These are phyloP conservation scores for Nitzschia sp. DNA, from an alignment of 108 stramenopile genomes.

Conservation along the genomic window DNA sequence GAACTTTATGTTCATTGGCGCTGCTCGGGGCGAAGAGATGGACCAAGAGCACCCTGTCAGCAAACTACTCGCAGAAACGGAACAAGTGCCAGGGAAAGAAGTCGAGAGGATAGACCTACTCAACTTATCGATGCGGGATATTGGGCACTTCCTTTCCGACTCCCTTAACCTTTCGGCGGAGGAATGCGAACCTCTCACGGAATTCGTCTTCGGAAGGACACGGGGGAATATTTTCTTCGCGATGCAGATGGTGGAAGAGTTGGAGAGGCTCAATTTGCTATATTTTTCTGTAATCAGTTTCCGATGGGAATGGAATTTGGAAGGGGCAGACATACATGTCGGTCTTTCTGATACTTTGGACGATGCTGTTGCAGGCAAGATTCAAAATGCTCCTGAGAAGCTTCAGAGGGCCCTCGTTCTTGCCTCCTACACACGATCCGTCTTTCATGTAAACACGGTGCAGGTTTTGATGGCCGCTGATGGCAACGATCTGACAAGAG, in stretches of 20 bases:
- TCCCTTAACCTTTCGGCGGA: constrained; percentile 14
- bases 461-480: constrained; percentile 19
- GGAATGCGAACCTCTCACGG: constrained; percentile 14
- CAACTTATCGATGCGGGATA: constrained; percentile 23
- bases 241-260: constrained; percentile 44
- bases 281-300: constrained; percentile 46
- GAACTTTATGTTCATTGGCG: constrained; percentile 32
- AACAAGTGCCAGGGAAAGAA: constrained; percentile 3
- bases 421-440: constrained; percentile 49
- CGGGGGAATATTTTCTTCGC: constrained; percentile 43
- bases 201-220: constrained; percentile 31
- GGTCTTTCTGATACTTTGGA: constrained; percentile 30
- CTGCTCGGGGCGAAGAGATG: constrained; percentile 14
- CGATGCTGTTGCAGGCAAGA: constrained; percentile 42
- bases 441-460: constrained; percentile 41
- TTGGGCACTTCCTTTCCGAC: constrained; percentile 30
- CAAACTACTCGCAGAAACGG: not conserved
- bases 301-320: constrained; percentile 54
- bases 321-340: constrained; percentile 14
- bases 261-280: constrained; percentile 53
- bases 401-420: constrained; percentile 45
- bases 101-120: constrained; percentile 26
- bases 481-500: constrained; percentile 21
- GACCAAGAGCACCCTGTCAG: constrained; percentile 8
- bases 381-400: constrained; percentile 36